A percentile compares a stretch with the other conserved stretches of the same genome.
Conservation (phyloP, 257 asterid genomes). For the Paulownia fortunei region DNA sequence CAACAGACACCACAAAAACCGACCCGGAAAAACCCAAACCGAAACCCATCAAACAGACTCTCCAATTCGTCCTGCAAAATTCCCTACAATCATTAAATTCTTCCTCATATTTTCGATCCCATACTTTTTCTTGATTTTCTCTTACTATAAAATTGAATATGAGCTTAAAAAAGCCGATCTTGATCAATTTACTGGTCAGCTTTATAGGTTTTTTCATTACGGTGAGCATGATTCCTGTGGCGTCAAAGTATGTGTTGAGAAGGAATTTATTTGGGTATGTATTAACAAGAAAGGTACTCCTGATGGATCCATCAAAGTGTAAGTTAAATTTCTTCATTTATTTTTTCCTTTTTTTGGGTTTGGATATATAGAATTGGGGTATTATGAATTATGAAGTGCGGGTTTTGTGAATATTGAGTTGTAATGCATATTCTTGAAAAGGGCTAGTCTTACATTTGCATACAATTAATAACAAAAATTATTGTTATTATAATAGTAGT, state of each 20-base stretch:
- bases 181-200: slow-evolving; percentile 57
- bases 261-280: slow-evolving; percentile 75
- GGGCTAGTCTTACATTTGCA: background rate
- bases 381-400: background rate
- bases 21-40: slow-evolving; percentile 28
- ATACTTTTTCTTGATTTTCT: slow-evolving; percentile 56
- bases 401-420: slow-evolving; percentile 3
- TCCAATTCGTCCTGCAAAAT: slow-evolving; percentile 61
- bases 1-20: slow-evolving; percentile 30
- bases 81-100: slow-evolving; percentile 43
- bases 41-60: slow-evolving; percentile 42
- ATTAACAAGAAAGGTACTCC: slow-evolving; percentile 82
- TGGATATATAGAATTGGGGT: background rate
- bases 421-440: background rate
- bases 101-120: slow-evolving; percentile 57
- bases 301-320: slow-evolving; percentile 82
- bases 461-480: background rate
- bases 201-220: slow-evolving; percentile 56
- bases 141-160: slow-evolving; percentile 51
- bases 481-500: too few relatives aligned
- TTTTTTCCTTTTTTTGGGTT: background rate
- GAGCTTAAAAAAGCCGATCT: slow-evolving; percentile 62
- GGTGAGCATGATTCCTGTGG: slow-evolving; percentile 69
- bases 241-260: slow-evolving; percentile 61
- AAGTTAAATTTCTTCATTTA: slow-evolving; percentile 28